Evolutionary conservation across 768 basidiomycete species (phyloP).

Genomic region (Tricholoma hemisulphureum): DNA sequence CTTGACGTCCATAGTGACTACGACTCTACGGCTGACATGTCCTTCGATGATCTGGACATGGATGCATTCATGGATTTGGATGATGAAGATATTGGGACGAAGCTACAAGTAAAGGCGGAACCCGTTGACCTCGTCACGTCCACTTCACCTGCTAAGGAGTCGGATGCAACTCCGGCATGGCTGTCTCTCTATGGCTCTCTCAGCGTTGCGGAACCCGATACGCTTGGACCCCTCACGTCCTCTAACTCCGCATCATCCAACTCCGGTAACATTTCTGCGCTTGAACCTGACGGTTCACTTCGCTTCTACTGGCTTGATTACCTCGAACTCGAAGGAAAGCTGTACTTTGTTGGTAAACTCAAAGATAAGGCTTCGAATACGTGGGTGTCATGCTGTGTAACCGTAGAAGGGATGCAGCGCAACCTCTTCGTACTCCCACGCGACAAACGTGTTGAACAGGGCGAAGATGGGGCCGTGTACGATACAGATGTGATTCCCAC

Average conservation of each 20-base stretch:
- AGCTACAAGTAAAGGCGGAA: constrained; percentile 34
- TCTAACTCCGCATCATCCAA: constrained; percentile 34
- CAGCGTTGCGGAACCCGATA: constrained; percentile 57
- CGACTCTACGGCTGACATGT: constrained; percentile 38
- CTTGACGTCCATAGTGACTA: constrained; percentile 57
- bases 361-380: constrained; percentile 66
- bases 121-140: constrained; percentile 24
- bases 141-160: constrained; percentile 28
- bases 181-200: constrained; percentile 74
- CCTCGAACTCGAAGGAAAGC: constrained; percentile 77
- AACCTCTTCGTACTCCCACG: constrained; percentile 91
- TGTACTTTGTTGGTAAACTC: constrained; percentile 91
- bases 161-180: constrained; percentile 58
- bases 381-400: constrained; percentile 86
- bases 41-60: constrained; percentile 58
- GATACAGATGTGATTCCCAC: constrained; percentile 78
- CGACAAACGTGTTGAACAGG: constrained; percentile 53
- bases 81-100: constrained; percentile 43
- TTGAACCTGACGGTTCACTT: constrained; percentile 83
- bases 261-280: constrained; percentile 48
- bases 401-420: constrained; percentile 80
- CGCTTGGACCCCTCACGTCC: constrained; percentile 48
- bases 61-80: constrained; percentile 62
- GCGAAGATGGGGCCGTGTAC: constrained; percentile 55
- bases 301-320: constrained; percentile 97